Conservation (phyloP, 805 yeast genomes). For the Zygosaccharomyces gambellarensis region DNA sequence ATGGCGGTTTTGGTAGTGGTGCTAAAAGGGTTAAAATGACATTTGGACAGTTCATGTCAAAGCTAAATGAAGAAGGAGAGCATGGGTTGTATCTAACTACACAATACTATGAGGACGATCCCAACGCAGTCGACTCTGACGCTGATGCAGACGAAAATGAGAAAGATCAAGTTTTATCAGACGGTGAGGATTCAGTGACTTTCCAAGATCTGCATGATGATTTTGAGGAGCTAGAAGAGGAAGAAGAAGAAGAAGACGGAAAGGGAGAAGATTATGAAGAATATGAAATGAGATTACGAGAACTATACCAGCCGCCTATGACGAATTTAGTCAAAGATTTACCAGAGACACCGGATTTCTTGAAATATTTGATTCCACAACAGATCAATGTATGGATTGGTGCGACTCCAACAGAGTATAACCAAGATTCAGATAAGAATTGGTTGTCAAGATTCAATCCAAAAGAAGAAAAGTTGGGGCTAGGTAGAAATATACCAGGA, state of each 20-base stretch:
- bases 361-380: constrained; percentile 50
- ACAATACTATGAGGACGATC: constrained; percentile 51
- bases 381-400: constrained; percentile 78
- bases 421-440: constrained; percentile 9
- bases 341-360: constrained; percentile 42
- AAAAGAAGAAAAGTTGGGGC: constrained; percentile 29
- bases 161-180: constrained; percentile 16
- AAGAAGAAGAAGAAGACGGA: constrained; percentile 19
- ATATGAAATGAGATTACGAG: constrained; percentile 41
- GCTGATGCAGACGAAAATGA: constrained; percentile 23
- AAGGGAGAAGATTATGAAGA: constrained; percentile 29
- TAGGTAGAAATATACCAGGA: constrained; percentile 55
- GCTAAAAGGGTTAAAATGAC: constrained; percentile 47
- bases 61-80: constrained; percentile 39
- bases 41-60: constrained; percentile 44
- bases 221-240: constrained; percentile 27
- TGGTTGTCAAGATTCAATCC: constrained; percentile 22
- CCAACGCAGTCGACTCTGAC: constrained; percentile 20
- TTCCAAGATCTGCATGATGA: constrained; percentile 25
- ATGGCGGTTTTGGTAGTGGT: constrained; percentile 70
- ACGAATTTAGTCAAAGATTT: constrained; percentile 38
- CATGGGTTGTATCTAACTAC: constrained; percentile 59
- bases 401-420: constrained; percentile 24
- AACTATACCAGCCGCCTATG: constrained; percentile 60
- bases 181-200: constrained; percentile 21